Evolutionary conservation across 495 filamentous ascomycete genomes (phyloP).

Genomic region (Thozetella sp.): DNA sequence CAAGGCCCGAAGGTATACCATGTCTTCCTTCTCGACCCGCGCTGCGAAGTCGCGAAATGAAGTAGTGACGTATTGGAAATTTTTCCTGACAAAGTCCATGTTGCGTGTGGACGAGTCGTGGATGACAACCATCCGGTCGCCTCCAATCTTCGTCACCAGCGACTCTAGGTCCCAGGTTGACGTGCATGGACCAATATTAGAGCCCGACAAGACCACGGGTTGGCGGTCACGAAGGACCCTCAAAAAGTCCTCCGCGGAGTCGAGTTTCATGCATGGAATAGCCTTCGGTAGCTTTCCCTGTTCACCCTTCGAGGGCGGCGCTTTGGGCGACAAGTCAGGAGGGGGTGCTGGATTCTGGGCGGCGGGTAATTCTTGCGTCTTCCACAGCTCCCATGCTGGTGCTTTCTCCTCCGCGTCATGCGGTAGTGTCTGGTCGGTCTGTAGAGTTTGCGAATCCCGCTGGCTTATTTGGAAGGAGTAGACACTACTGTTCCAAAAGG

Average conservation of each 20-base stretch:
- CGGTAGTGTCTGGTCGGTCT: neutral
- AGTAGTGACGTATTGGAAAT: slow-evolving; percentile 76
- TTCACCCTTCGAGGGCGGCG: neutral
- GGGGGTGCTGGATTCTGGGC: slow-evolving; percentile 6
- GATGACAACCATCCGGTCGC: slow-evolving; percentile 67
- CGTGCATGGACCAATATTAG: slow-evolving; percentile 69
- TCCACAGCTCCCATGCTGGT: slow-evolving; percentile 20
- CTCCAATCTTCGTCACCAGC: slow-evolving; percentile 65
- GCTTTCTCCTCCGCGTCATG: neutral
- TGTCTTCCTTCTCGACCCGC: slow-evolving; percentile 57
- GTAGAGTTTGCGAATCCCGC: neutral
- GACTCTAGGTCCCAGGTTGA: slow-evolving; percentile 70
- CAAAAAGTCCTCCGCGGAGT: slow-evolving; percentile 51
- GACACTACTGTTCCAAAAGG: slow-evolving; percentile 31
- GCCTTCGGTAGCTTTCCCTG: slow-evolving; percentile 9
- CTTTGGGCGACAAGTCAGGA: neutral
- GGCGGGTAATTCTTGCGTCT: slow-evolving; percentile 23
- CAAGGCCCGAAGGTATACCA: slow-evolving; percentile 76
- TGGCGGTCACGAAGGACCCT: slow-evolving; percentile 56
- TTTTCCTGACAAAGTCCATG: slow-evolving; percentile 83
- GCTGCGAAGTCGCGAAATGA: slow-evolving; percentile 69
- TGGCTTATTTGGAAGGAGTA: slow-evolving; percentile 12
- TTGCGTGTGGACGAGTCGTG: slow-evolving; percentile 63
- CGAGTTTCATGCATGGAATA: slow-evolving; percentile 53
- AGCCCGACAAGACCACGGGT: slow-evolving; percentile 66